Conservation (phyloP, 2,329 filamentous ascomycete species). For the Helminthosporium solani region DNA sequence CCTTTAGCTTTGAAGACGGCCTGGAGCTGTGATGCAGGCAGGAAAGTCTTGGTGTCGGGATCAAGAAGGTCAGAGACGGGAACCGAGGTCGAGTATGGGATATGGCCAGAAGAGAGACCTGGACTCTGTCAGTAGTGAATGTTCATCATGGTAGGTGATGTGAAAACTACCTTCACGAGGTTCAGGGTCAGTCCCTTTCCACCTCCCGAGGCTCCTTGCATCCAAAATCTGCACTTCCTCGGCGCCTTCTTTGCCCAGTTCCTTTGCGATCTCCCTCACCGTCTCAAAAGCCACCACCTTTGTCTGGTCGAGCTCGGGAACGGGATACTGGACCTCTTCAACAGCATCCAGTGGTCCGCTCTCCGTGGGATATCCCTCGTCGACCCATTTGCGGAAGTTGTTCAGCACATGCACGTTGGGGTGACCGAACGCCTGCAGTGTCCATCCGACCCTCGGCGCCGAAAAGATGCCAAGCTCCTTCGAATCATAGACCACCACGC, state of each 20-base stretch:
- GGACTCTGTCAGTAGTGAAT: conserved; percentile 4
- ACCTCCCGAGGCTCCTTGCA: conserved; percentile 77
- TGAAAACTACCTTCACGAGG: conserved; percentile 77
- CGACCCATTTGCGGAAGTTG: conserved; percentile 94
- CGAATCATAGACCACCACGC: conserved; percentile 90
- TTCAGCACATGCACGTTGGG: conserved; percentile 85
- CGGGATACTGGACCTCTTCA: conserved; percentile 44
- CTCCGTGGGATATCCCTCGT: conserved; percentile 78
- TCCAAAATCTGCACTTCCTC: conserved; percentile 88
- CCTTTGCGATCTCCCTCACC: conserved; percentile 72
- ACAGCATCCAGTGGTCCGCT: conserved; percentile 65
- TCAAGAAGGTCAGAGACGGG: conserved; percentile 80
- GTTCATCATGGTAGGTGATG: too few species aligned
- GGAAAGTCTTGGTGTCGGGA: conserved; percentile 75
- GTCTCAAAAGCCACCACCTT: conserved; percentile 81
- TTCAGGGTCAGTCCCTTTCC: conserved; percentile 79
- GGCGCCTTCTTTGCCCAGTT: conserved; percentile 77
- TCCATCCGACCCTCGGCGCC: conserved; percentile 92
- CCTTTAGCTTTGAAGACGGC: conserved; percentile 78
- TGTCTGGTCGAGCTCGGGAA: conserved; percentile 50
- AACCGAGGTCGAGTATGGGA: conserved; percentile 82
- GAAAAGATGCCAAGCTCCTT: conserved; percentile 92
- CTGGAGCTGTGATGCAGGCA: conserved; percentile 69
- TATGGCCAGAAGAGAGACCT: conserved; percentile 79
- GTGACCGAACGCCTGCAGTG: conserved; percentile 86